Evolutionary conservation across 768 basidiomycete genomes (phyloP), one percentile per base, ranked within the genome.

Genomic region (Suillus decipiens): DNA sequence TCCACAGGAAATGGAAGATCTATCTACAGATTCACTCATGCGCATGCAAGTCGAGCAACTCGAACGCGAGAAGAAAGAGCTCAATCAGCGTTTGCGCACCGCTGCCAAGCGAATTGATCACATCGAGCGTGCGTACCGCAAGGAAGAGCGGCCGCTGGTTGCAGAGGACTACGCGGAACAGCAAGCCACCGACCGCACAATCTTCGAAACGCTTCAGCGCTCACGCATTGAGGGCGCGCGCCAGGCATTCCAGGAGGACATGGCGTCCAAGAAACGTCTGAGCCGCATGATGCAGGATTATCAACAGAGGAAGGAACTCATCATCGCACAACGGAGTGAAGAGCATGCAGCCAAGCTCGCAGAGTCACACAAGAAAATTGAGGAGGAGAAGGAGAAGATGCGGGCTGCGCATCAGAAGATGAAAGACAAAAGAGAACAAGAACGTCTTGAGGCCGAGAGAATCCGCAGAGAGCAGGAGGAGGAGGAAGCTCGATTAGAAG

Each of bases 11-110:
- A 82, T 95, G 75, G 91, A 93, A 69, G 87, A 86, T 58, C 81
- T 92, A 65, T 93, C 93, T 74, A 95, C 94, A 10, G 89, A 92
- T 70, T 86, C 87, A 54, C 85, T 99, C 65, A 89, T 98, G 75
- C 86, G 84, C 36, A 86, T 97, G 68, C 95, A 97, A 75, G 95
- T 97, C 42, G 89, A 94, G 67, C 95, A 98, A 72, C 83, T 98
- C 51, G 97, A 97, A 79, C 97, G 96, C 79, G 96, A 99, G 79
- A 96, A 95, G 83, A 89, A 87, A 70, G 92, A 95, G 68, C 80
- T 93, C 66, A 84, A 82, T 62, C 92, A 95, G 69, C 85, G 90
- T 24, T 82, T 96, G 55, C 89, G 94, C 28, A 86, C 96, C 67
- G 83, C 89, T 50, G 74, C 88, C 42, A 99, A 99, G 78, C 90